Conservation (phyloP, 1,284 basidiomycete species). For the Cryptococcus jaspeensis region DNA sequence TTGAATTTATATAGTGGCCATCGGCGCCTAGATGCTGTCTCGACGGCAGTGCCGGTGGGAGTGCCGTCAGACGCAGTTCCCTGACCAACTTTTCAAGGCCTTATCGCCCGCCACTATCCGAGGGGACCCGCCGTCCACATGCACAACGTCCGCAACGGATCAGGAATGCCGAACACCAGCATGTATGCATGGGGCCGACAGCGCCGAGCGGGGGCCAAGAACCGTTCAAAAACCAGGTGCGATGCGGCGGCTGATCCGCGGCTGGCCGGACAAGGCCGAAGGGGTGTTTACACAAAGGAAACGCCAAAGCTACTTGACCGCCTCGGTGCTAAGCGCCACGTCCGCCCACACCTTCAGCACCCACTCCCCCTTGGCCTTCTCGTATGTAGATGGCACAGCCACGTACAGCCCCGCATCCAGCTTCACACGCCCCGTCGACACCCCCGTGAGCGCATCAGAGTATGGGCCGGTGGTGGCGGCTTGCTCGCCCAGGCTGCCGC, state of each 20-base stretch:
- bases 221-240: too few species aligned
- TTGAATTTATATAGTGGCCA: background rate
- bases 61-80: background rate
- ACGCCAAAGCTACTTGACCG: background rate
- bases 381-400: conserved; percentile 70
- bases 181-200: too few species aligned
- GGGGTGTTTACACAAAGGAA: too few species aligned
- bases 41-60: background rate
- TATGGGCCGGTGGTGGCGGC: conserved; percentile 73
- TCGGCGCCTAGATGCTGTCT: background rate
- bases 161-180: too few species aligned
- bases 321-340: conserved; percentile 15
- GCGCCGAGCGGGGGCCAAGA: too few species aligned
- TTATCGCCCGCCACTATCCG: too few species aligned
- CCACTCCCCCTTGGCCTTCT: conserved; percentile 52
- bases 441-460: conserved; percentile 67
- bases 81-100: too few species aligned
- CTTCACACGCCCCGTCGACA: conserved; percentile 59
- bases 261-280: too few species aligned
- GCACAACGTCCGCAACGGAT: too few species aligned
- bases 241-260: too few species aligned
- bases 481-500: conserved; percentile 52
- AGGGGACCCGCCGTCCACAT: too few species aligned
- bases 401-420: conserved; percentile 66
- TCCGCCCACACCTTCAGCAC: conserved; percentile 21